Evolutionary conservation across 2,329 filamentous ascomycete species (phyloP).

Genomic region (Chrysoporthe puriensis): DNA sequence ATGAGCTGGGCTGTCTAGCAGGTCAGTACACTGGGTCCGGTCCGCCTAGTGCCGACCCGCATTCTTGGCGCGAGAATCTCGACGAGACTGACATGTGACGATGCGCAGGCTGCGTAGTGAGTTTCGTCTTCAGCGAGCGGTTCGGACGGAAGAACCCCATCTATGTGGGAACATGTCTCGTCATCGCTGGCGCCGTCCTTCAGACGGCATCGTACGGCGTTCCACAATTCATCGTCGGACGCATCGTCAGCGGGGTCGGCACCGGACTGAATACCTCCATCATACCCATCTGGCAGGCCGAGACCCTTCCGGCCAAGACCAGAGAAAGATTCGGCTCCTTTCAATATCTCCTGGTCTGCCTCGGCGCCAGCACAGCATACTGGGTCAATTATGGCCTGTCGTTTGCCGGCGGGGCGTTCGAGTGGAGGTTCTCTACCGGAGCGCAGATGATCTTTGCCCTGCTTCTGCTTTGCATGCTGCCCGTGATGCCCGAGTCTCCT

Average conservation of each 20-base stretch:
- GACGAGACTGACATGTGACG: not conserved
- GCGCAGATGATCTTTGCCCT: slow-evolving; percentile 50
- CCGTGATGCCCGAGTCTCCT: slow-evolving; percentile 41
- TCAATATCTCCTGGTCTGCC: slow-evolving; percentile 19
- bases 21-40: not conserved
- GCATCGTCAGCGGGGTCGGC: slow-evolving; percentile 48
- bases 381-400: slow-evolving; percentile 48
- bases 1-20: slow-evolving; percentile 18
- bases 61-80: not conserved
- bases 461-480: slow-evolving; percentile 36
- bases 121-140: slow-evolving; percentile 43
- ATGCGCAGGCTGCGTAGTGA: slow-evolving; percentile 13
- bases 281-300: slow-evolving; percentile 64
- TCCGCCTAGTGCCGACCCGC: not conserved
- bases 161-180: slow-evolving; percentile 44
- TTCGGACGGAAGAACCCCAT: slow-evolving; percentile 48
- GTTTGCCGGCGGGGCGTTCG: slow-evolving; percentile 38
- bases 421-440: slow-evolving; percentile 50
- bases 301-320: slow-evolving; percentile 41
- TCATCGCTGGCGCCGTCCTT: slow-evolving; percentile 49
- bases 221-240: slow-evolving; percentile 48
- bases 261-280: slow-evolving; percentile 48
- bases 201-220: slow-evolving; percentile 43
- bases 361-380: slow-evolving; percentile 30
- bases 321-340: slow-evolving; percentile 13